These are phyloP conservation scores for Colletotrichum liaoningense DNA, from an alignment of 2,329 filamentous ascomycete genomes.

Conservation along the genomic window DNA sequence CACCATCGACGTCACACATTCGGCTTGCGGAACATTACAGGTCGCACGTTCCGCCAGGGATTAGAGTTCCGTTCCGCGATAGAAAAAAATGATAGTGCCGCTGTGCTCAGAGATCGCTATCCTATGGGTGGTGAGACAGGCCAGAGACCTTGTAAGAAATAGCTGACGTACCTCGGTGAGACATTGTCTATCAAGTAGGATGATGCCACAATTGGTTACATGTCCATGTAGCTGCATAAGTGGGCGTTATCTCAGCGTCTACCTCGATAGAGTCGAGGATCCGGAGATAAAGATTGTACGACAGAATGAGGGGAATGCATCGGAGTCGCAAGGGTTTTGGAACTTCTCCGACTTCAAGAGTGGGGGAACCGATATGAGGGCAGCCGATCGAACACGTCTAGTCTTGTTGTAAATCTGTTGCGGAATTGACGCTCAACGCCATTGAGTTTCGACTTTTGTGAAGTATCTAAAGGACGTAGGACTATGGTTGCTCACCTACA, in stretches of 20 bases:
- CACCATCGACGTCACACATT: slow-evolving; percentile 14
- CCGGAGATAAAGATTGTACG: not conserved
- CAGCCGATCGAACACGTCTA: not conserved
- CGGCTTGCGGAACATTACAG: not conserved
- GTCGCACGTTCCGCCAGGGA: slow-evolving; percentile 25
- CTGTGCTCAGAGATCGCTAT: not conserved
- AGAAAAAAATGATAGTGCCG: not conserved
- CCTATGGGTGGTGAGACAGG: not conserved
- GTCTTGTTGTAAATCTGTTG: not conserved
- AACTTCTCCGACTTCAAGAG: not conserved
- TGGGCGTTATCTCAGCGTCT: not conserved
- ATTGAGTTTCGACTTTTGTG: not conserved
- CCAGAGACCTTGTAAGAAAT: not conserved
- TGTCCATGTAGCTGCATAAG: not conserved
- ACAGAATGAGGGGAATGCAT: not conserved
- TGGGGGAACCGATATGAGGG: not conserved
- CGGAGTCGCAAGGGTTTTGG: not conserved
- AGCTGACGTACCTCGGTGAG: slow-evolving; percentile 2
- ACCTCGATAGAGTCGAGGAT: not conserved
- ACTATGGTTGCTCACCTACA: not conserved
- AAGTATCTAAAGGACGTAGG: not conserved
- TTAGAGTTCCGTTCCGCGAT: slow-evolving; percentile 16
- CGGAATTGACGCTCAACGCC: not conserved
- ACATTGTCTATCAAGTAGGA: not conserved
- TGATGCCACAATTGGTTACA: not conserved